phyloP scores from a whole-genome alignment of 164 flowering plant species.

The Chloranthus sessilifolius region DNA sequence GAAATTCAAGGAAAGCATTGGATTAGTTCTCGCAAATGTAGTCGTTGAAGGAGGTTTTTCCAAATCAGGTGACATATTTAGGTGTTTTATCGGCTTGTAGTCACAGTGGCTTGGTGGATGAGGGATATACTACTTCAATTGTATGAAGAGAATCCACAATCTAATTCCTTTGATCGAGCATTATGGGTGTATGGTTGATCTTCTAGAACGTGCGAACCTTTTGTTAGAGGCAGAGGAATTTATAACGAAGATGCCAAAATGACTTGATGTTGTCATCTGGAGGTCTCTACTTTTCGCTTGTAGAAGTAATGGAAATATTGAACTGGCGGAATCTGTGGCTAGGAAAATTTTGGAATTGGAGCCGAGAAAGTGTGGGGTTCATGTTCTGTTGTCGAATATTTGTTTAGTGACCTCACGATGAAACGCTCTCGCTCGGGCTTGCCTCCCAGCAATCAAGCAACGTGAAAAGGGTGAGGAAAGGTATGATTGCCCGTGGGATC shows the following conservation, averaged over 20 bases:
- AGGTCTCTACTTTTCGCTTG: slow-evolving; percentile 35
- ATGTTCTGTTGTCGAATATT: slow-evolving; percentile 31
- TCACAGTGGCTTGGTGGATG: slow-evolving; percentile 43
- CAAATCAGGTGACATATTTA: slow-evolving; percentile 42
- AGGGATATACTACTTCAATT: slow-evolving; percentile 31
- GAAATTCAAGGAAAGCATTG: slow-evolving; percentile 34
- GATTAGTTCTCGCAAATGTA: slow-evolving; percentile 29
- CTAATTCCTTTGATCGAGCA: slow-evolving; percentile 38
- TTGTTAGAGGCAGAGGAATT: slow-evolving; percentile 37
- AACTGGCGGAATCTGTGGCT: slow-evolving; percentile 21
- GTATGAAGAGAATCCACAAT: slow-evolving; percentile 25
- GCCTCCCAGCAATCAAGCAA: too few relatives aligned
- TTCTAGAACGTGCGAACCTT: slow-evolving; percentile 40
- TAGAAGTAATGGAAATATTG: slow-evolving; percentile 28
- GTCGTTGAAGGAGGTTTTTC: slow-evolving; percentile 24
- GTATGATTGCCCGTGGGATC: slow-evolving; percentile 31
- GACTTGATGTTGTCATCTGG: slow-evolving; percentile 46
- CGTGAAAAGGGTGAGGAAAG: slow-evolving; percentile 18
- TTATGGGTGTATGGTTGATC: slow-evolving; percentile 46
- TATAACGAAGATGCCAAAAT: slow-evolving; percentile 37
- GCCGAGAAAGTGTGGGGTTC: slow-evolving; percentile 35
- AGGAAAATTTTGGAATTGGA: slow-evolving; percentile 30
- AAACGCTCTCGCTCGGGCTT: too few relatives aligned
- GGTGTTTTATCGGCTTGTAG: slow-evolving; percentile 41
- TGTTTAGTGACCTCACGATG: slow-evolving; percentile 34